phyloP scores from a whole-genome alignment of 1,284 basidiomycete genomes.

The Boletus smithii region DNA sequence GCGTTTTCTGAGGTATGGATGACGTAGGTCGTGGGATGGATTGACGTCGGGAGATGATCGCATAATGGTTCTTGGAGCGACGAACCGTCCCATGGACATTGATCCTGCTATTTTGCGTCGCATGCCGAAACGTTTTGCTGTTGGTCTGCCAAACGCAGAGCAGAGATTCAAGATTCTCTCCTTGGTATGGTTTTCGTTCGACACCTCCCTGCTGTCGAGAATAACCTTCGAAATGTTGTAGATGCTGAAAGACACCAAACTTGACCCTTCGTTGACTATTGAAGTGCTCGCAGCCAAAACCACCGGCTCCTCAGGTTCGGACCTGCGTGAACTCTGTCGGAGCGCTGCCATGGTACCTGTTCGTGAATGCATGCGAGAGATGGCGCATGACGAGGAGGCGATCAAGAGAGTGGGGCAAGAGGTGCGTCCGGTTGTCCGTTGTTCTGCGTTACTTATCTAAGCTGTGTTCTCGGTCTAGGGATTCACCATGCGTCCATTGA shows the following conservation, averaged over 20 bases:
- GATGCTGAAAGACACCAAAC: slow-evolving; percentile 81
- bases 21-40: slow-evolving; percentile 88
- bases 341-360: slow-evolving; percentile 91
- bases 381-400: slow-evolving; percentile 50
- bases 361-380: slow-evolving; percentile 76
- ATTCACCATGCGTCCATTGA: slow-evolving; percentile 71
- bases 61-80: slow-evolving; percentile 93
- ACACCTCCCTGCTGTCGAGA: neutral
- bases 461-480: slow-evolving; percentile 44
- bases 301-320: slow-evolving; percentile 84
- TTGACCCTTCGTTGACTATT: slow-evolving; percentile 67
- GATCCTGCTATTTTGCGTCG: slow-evolving; percentile 93
- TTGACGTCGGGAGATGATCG: slow-evolving; percentile 81
- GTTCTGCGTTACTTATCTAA: neutral
- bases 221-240: slow-evolving; percentile 30
- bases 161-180: slow-evolving; percentile 89
- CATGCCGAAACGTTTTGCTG: slow-evolving; percentile 97
- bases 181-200: slow-evolving; percentile 51
- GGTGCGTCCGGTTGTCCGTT: slow-evolving; percentile 36
- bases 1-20: neutral
- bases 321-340: slow-evolving; percentile 92
- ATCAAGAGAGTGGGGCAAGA: slow-evolving; percentile 54
- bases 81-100: slow-evolving; percentile 94
- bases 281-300: slow-evolving; percentile 68
- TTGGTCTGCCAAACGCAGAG: slow-evolving; percentile 76